Percentiles rank a stretch among this genome's conserved stretches.
Conservation (phyloP, 2,329 filamentous ascomycete species). For the Monilinia laxa region DNA sequence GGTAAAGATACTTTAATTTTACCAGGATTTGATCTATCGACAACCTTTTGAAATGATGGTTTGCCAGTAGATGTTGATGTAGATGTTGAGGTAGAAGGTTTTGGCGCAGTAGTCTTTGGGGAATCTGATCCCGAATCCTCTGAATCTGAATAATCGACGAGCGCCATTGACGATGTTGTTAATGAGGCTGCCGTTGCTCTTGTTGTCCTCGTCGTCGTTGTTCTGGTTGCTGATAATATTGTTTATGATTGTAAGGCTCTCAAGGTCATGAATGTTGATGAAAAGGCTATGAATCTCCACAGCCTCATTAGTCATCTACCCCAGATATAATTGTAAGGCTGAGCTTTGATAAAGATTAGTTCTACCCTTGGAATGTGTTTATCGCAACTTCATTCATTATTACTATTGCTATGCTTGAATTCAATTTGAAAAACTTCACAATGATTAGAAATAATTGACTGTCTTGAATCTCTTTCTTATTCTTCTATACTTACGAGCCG, state of each 20-base stretch:
- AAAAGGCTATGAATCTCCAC: background rate
- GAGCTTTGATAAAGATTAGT: constrained; percentile 11
- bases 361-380: background rate
- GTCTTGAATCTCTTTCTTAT: background rate
- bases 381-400: constrained; percentile 8
- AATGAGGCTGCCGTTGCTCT: constrained; percentile 15
- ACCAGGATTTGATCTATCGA: constrained; percentile 76
- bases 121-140: constrained; percentile 53
- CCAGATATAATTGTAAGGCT: constrained; percentile 8
- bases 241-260: background rate
- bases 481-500: constrained; percentile 12
- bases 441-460: background rate
- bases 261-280: too few species aligned
- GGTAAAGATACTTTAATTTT: constrained; percentile 83
- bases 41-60: constrained; percentile 72
- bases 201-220: too few species aligned
- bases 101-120: constrained; percentile 43
- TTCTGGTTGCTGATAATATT: background rate
- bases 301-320: background rate
- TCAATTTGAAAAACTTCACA: constrained; percentile 1
- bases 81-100: constrained; percentile 37
- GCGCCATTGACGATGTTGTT: constrained; percentile 49
- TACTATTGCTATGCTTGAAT: background rate
- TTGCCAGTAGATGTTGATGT: constrained; percentile 44
- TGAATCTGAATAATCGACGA: constrained; percentile 72